Conservation (phyloP, 2,329 filamentous ascomycete genomes). For the Onygena corvina region DNA sequence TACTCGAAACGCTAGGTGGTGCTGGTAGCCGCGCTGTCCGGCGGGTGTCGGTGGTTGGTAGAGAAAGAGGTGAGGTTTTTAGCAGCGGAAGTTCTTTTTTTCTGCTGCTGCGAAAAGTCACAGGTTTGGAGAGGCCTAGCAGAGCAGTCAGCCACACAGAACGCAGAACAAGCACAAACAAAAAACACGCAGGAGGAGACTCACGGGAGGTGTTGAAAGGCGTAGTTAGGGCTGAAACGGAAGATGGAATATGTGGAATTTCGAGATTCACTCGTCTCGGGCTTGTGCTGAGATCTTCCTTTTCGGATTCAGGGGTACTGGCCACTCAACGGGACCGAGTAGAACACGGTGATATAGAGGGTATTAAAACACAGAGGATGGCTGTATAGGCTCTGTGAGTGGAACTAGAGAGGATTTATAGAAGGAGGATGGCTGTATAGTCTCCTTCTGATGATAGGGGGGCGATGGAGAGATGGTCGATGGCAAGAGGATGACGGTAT, state of each 20-base stretch:
- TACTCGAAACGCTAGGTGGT: constrained; percentile 15
- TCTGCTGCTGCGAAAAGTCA: constrained; percentile 5
- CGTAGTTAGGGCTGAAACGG: neutral
- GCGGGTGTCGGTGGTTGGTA: constrained; percentile 20
- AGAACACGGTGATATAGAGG: neutral
- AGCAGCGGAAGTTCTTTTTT: constrained; percentile 9
- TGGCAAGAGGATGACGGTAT: constrained; percentile 20
- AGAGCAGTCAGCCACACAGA: constrained; percentile 2
- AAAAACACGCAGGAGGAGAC: neutral
- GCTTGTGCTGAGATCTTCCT: neutral
- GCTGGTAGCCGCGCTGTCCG: constrained; percentile 24
- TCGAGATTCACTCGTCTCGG: neutral
- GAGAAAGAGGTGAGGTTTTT: constrained; percentile 11
- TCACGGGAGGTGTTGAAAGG: neutral
- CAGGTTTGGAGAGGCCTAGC: neutral
- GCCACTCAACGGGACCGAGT: neutral
- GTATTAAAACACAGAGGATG: neutral
- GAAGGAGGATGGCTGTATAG: neutral
- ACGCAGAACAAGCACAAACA: constrained; percentile 6
- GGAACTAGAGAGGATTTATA: neutral
- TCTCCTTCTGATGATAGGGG: neutral
- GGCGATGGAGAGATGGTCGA: constrained; percentile 13
- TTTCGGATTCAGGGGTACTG: neutral
- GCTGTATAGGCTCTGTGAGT: constrained; percentile 2
- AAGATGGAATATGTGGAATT: constrained; percentile 6